Conservation (phyloP, 495 filamentous ascomycete genomes). For the Aspergillus sclerotiicarbonarius region DNA sequence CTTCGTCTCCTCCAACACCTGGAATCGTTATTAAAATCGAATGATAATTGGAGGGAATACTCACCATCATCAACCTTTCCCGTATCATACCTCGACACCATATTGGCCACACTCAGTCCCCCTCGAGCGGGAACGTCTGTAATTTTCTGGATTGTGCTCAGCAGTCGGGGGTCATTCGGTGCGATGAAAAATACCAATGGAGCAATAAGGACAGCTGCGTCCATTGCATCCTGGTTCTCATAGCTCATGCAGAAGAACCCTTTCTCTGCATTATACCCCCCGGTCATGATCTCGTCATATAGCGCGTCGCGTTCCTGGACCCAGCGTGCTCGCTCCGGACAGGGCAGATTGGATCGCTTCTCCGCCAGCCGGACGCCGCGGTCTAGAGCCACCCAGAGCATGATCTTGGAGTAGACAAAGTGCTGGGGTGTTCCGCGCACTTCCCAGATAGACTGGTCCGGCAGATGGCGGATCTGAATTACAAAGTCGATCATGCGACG, state of each 20-base stretch:
- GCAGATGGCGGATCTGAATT: constrained; percentile 46
- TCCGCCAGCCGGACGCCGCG: constrained; percentile 67
- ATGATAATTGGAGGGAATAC: constrained; percentile 12
- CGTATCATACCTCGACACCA: constrained; percentile 71
- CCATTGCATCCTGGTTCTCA: constrained; percentile 62
- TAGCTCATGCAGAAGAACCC: constrained; percentile 70
- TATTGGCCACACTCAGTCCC: constrained; percentile 66
- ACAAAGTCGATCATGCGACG: constrained; percentile 57
- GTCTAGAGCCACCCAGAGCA: constrained; percentile 76
- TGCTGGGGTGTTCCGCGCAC: constrained; percentile 69
- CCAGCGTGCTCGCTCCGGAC: constrained; percentile 63
- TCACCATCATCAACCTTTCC: constrained; percentile 63
- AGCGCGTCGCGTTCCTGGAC: constrained; percentile 58
- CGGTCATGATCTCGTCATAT: constrained; percentile 72
- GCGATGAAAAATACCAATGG: constrained; percentile 74
- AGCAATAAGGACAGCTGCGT: constrained; percentile 69
- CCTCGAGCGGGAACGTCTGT: constrained; percentile 65
- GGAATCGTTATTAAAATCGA: not conserved
- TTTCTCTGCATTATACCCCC: constrained; percentile 62
- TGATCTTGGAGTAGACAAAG: constrained; percentile 71
- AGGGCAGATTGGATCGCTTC: constrained; percentile 63
- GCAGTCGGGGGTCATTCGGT: constrained; percentile 69
- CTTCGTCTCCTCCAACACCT: constrained; percentile 72
- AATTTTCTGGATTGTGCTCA: constrained; percentile 66
- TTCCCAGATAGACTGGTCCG: constrained; percentile 80